phyloP scores from a whole-genome alignment of 2,329 filamentous ascomycete species.

The Paecilomyces variotii region DNA sequence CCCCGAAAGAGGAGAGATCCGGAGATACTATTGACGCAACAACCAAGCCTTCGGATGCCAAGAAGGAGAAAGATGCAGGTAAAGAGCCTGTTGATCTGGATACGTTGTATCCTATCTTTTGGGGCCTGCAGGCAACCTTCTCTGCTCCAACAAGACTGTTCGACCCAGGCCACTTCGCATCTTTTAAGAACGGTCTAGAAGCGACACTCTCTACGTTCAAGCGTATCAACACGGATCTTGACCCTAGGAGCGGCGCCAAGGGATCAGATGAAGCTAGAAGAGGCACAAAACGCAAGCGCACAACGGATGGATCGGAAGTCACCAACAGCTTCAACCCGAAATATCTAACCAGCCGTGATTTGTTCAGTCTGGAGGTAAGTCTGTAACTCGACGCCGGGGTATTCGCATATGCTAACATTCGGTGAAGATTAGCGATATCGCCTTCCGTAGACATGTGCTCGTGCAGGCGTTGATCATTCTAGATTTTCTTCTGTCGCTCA shows the following conservation, averaged over 20 bases:
- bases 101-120: conserved; percentile 81
- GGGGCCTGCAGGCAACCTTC: conserved; percentile 86
- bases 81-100: conserved; percentile 57
- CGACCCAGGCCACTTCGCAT: conserved; percentile 56
- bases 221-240: conserved; percentile 57
- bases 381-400: conserved; percentile 4
- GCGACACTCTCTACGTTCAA: conserved; percentile 69
- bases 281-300: conserved; percentile 62
- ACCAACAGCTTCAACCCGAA: conserved; percentile 87
- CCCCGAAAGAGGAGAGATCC: conserved; percentile 30
- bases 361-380: conserved; percentile 85
- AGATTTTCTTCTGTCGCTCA: conserved; percentile 90
- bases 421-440: conserved; percentile 74
- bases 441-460: conserved; percentile 87
- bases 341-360: conserved; percentile 91
- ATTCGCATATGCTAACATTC: conserved; percentile 13
- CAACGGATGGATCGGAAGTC: conserved; percentile 53
- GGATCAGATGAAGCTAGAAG: conserved; percentile 55
- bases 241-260: conserved; percentile 54
- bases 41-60: neutral
- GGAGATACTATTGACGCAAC: conserved; percentile 20
- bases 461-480: conserved; percentile 92
- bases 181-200: conserved; percentile 56
- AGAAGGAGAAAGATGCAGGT: conserved; percentile 2
- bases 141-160: conserved; percentile 84